These are phyloP conservation scores for Breviolum minutum DNA, from an alignment of 73 alveolate species.

Conservation along the genomic window DNA sequence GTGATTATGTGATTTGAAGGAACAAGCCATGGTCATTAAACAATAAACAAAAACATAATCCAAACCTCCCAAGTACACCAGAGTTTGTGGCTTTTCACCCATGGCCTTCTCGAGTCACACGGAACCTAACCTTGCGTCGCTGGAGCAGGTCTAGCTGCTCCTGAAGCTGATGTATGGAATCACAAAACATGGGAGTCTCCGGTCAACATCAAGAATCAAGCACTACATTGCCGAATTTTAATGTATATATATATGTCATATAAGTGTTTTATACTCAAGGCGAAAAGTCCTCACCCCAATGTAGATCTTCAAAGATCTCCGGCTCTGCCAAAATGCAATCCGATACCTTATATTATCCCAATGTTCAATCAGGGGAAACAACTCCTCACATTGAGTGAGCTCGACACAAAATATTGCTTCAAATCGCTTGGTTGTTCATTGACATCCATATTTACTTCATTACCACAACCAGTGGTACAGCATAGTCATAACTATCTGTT, in stretches of 20 bases:
- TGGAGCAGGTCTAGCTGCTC: neutral
- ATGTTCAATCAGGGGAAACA: neutral
- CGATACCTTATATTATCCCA: neutral
- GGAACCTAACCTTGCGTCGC: constrained; percentile 1
- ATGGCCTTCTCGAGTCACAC: constrained; percentile 9
- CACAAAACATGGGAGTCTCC: no score
- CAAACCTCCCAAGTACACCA: neutral
- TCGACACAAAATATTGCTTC: no score
- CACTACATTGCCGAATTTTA: no score
- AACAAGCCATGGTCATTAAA: no score
- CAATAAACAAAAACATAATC: no score
- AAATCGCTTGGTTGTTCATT: no score
- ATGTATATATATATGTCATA: no score
- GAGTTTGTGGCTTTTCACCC: neutral
- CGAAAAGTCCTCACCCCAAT: constrained; percentile 58
- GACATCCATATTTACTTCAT: no score
- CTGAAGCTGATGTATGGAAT: neutral
- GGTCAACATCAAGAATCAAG: no score
- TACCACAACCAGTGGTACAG: neutral
- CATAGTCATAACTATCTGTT: neutral
- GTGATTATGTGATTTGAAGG: neutral
- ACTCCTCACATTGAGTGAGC: no score
- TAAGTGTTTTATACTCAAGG: no score
- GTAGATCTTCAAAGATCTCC: constrained; percentile 29
- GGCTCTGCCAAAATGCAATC: constrained; percentile 56